Conservation (phyloP, 192 early-diverging fungal species). For the Backusella tarrabulga region DNA sequence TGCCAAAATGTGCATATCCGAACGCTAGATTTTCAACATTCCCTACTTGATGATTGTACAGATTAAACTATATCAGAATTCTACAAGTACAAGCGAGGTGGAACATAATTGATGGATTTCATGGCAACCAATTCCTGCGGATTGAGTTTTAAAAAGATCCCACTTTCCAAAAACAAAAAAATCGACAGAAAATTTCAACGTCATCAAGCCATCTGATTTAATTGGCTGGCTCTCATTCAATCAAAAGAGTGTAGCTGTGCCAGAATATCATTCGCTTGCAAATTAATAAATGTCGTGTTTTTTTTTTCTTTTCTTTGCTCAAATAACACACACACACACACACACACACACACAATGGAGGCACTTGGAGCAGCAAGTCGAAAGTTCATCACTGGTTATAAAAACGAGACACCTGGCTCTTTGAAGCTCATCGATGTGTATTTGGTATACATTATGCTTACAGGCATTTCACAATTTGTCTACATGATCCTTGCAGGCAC, state of each 20-base stretch:
- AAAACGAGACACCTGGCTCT: conserved; percentile 66
- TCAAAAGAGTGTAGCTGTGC: neutral
- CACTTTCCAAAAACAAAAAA: too few relatives aligned
- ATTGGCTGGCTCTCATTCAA: neutral
- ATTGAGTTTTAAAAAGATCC: too few relatives aligned
- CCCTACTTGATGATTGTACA: too few relatives aligned
- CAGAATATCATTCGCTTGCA: neutral
- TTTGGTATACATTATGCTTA: conserved; percentile 85
- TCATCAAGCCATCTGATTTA: neutral
- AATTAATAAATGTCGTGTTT: conserved; percentile 1
- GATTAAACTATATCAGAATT: too few relatives aligned
- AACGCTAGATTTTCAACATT: too few relatives aligned
- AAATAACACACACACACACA: neutral
- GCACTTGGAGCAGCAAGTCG: conserved; percentile 15
- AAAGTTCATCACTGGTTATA: conserved; percentile 42
- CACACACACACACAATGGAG: conserved; percentile 3
- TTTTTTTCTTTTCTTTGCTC: neutral
- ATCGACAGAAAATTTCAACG: too few relatives aligned
- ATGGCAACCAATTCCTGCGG: too few relatives aligned
- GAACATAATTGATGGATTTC: too few relatives aligned
- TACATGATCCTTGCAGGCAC: conserved; percentile 86
- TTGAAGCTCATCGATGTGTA: conserved; percentile 94
- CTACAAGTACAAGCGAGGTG: too few relatives aligned
- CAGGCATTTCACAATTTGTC: conserved; percentile 89
- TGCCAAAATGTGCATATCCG: too few relatives aligned